Base-by-base conservation (phyloP, 371 early-diverging fungal species). In the Sporodiniella umbellata region DNA sequence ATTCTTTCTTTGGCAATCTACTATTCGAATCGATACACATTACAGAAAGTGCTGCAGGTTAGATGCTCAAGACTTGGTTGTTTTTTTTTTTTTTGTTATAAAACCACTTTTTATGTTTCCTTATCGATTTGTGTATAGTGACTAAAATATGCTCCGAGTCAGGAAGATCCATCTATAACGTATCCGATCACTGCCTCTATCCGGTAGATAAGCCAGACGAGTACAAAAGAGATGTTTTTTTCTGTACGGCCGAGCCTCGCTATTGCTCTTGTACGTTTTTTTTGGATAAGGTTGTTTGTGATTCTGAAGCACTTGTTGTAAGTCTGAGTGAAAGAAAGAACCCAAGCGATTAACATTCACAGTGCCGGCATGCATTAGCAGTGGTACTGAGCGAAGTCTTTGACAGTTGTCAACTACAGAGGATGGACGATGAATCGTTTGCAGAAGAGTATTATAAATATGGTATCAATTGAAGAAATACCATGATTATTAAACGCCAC, bases 281-380 rank as follows among this genome's bases (percentile, higher is more conserved):
- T 28, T 44, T 53, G 6, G n/a, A 40, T 12, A 30, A 42, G 14
- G 48, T 48, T 12, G 24, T 63, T 17, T 40, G 44, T 19, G 23
- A 45, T 12, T 33, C 46, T 6, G 23, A 37, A 4, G 21, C 33
- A 14, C 10, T 55, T 14, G 45, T 55, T 51, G 64, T 63, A 55
- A 54, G 26, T 33, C 18, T 21, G 17, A 24, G 43, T 26, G 8
- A 4, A 11, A 24, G 4, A 8, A 10, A 24, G n/a, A n/a, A n/a
- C n/a, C n/a, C n/a, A n/a, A n/a, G n/a, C n/a, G 5, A 24, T 23
- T 15, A 18, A 24, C 19, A 10, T 37, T 28, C 30, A 0, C 44
- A 64, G 64, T 64, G 64, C 33, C 59, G 60, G 14, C 64, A 64
- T 50, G 25, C 45, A 2, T 33, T 64, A 23, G 64, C 64, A 18